Evolutionary conservation across 495 filamentous ascomycete species (phyloP).

Genomic region (Aspergillus panamensis): DNA sequence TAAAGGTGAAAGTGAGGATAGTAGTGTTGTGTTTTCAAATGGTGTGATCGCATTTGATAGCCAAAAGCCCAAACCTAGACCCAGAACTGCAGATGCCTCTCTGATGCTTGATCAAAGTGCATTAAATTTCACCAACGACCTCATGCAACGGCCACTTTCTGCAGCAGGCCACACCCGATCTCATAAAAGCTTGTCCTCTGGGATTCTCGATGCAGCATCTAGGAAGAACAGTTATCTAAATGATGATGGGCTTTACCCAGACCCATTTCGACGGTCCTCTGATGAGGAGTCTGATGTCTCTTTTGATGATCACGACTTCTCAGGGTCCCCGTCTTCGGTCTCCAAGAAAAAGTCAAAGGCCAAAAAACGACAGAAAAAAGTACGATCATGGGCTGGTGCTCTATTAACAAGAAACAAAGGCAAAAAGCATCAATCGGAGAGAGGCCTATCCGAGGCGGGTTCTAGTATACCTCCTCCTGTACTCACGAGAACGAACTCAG

Average conservation of each 20-base stretch:
- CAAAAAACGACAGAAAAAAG: slow-evolving; percentile 76
- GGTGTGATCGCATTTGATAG: slow-evolving; percentile 59
- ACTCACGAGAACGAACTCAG: slow-evolving; percentile 43
- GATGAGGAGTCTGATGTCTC: slow-evolving; percentile 34
- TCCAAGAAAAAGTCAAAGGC: slow-evolving; percentile 34
- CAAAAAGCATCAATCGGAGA: slow-evolving; percentile 42
- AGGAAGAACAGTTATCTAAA: slow-evolving; percentile 14
- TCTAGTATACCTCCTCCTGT: slow-evolving; percentile 38
- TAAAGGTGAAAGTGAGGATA: slow-evolving; percentile 33
- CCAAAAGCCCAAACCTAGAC: slow-evolving; percentile 42
- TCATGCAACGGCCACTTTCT: slow-evolving; percentile 38
- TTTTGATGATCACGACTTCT: slow-evolving; percentile 23
- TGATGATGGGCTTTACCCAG: slow-evolving; percentile 29
- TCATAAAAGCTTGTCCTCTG: slow-evolving; percentile 35
- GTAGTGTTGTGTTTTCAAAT: slow-evolving; percentile 56
- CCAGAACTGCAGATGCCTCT: slow-evolving; percentile 53
- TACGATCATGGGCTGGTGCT: slow-evolving; percentile 76
- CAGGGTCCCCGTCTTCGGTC: slow-evolving; percentile 16
- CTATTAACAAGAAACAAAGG: slow-evolving; percentile 66
- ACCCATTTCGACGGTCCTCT: slow-evolving; percentile 30
- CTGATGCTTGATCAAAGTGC: slow-evolving; percentile 35
- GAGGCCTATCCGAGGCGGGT: slow-evolving; percentile 26
- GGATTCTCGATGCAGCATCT: slow-evolving; percentile 27
- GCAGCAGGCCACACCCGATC: slow-evolving; percentile 35
- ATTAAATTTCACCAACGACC: slow-evolving; percentile 12